phyloP scores from a whole-genome alignment of 2,329 filamentous ascomycete species.

The Tolypocladium tundrense region DNA sequence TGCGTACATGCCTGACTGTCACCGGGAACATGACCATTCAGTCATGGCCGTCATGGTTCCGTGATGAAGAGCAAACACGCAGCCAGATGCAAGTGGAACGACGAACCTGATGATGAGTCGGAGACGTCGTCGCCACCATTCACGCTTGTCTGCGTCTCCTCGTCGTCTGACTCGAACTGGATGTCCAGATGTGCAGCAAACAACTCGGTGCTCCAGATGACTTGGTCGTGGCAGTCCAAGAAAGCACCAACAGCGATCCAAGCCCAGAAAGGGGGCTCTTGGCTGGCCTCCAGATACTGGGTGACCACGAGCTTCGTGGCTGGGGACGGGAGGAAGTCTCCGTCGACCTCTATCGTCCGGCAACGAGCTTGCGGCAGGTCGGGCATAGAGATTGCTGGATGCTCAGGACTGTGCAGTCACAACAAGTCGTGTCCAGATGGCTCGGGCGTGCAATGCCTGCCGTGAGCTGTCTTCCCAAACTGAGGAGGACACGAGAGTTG shows the following conservation, averaged over 20 bases:
- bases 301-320: conserved; percentile 35
- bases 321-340: conserved; percentile 28
- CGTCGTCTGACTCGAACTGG: conserved; percentile 15
- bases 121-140: conserved; percentile 3
- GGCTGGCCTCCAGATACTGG: conserved; percentile 26
- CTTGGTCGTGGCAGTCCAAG: conserved; percentile 28
- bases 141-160: conserved; percentile 4
- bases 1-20: not conserved
- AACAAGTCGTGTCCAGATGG: not conserved
- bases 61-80: conserved; percentile 2
- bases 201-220: conserved; percentile 36
- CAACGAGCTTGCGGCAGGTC: conserved; percentile 4
- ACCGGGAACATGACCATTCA: not conserved
- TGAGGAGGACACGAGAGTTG: too few species aligned
- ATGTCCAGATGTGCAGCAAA: conserved; percentile 23
- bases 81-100: not conserved
- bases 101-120: conserved; percentile 12
- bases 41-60: not conserved
- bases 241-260: conserved; percentile 37
- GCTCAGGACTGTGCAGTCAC: not conserved
- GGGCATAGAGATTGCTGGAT: conserved; percentile 9
- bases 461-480: not conserved
- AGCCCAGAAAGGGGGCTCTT: conserved; percentile 27
- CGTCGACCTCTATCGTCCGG: conserved; percentile 17
- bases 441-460: not conserved